Conservation (phyloP, 2,329 filamentous ascomycete genomes). For the Fusarium camptoceras region DNA sequence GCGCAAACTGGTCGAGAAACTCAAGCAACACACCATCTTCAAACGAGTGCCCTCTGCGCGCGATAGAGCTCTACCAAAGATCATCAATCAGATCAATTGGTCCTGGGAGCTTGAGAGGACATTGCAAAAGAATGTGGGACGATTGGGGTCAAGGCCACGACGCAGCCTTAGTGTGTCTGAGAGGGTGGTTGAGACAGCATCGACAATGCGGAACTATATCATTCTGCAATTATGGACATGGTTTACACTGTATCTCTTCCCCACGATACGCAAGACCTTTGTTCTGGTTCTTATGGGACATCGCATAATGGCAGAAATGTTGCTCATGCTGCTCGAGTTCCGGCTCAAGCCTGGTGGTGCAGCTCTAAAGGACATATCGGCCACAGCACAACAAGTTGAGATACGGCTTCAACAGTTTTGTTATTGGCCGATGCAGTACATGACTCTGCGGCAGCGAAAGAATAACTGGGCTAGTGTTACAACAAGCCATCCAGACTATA, state of each 20-base stretch:
- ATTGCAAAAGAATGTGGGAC: constrained; percentile 88
- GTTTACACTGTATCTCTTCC: constrained; percentile 80
- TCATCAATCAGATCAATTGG: constrained; percentile 96
- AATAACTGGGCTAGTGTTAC: constrained; percentile 96
- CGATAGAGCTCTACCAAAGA: constrained; percentile 81
- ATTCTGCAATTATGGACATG: constrained; percentile 76
- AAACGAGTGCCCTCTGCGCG: constrained; percentile 82
- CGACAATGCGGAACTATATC: constrained; percentile 82
- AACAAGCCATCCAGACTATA: constrained; percentile 95
- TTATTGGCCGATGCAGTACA: constrained; percentile 98
- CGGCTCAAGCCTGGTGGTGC: constrained; percentile 80
- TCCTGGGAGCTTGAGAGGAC: constrained; percentile 88
- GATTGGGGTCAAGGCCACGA: constrained; percentile 83
- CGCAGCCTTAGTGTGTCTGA: constrained; percentile 93
- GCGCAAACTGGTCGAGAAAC: constrained; percentile 80
- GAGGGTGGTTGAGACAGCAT: constrained; percentile 91
- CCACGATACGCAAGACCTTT: constrained; percentile 77
- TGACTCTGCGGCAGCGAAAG: constrained; percentile 88
- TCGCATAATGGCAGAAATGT: constrained; percentile 81
- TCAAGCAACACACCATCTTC: constrained; percentile 87
- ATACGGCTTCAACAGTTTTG: constrained; percentile 98
- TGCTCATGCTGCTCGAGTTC: constrained; percentile 87
- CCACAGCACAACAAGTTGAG: constrained; percentile 96
- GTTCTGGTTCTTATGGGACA: constrained; percentile 83
- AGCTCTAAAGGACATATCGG: constrained; percentile 94